phyloP scores from a whole-genome alignment of 495 filamentous ascomycete species.

The Xylaria telfairii region DNA sequence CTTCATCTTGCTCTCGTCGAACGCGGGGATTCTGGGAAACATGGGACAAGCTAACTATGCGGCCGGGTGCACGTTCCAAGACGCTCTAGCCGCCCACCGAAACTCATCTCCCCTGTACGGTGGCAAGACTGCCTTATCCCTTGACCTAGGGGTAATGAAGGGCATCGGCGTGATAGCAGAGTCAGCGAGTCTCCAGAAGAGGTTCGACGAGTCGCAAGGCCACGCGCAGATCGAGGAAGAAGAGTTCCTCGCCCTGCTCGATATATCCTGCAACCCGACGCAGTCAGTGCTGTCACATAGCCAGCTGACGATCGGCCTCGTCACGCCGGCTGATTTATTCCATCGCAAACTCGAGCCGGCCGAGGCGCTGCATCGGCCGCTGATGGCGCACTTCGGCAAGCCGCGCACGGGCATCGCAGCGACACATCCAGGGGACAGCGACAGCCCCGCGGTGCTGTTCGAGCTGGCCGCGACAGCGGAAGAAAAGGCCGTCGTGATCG shows the following conservation, averaged over 20 bases:
- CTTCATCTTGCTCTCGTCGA: conserved; percentile 49
- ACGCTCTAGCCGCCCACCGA: conserved; percentile 34
- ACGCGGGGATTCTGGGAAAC: conserved; percentile 55
- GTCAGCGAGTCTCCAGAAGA: conserved; percentile 2
- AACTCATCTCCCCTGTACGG: background rate
- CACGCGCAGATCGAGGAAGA: conserved; percentile 16
- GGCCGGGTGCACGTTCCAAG: conserved; percentile 60
- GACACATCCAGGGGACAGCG: background rate
- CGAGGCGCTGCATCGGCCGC: conserved; percentile 17
- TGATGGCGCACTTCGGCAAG: conserved; percentile 19
- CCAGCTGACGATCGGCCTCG: conserved; percentile 13
- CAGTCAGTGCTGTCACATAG: conserved; percentile 4
- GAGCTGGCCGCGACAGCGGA: conserved; percentile 20
- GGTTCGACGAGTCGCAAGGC: conserved; percentile 9
- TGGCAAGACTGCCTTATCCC: conserved; percentile 35
- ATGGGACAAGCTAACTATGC: conserved; percentile 60
- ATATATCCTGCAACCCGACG: conserved; percentile 35
- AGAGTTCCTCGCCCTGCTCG: conserved; percentile 40
- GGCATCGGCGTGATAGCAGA: conserved; percentile 38
- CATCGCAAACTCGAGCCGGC: background rate
- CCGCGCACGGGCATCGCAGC: conserved; percentile 14
- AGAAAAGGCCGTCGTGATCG: conserved; percentile 31
- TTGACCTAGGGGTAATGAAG: conserved; percentile 51
- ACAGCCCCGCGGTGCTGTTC: conserved; percentile 5
- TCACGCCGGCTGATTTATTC: conserved; percentile 7